These are phyloP conservation scores for Xylaria sp. DNA, from an alignment of 2,329 filamentous ascomycete genomes.

Conservation along the genomic window DNA sequence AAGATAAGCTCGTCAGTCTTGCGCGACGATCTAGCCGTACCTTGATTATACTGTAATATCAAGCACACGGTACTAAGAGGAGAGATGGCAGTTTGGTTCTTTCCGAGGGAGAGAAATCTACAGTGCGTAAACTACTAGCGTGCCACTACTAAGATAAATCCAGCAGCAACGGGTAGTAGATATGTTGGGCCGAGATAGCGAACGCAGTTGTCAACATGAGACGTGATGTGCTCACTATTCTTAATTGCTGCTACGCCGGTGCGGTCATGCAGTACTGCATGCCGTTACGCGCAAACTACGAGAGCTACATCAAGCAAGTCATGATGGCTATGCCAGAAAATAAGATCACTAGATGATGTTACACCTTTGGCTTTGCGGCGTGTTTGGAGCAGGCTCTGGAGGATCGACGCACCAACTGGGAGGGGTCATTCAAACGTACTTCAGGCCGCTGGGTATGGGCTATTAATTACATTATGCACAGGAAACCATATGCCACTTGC, in stretches of 20 bases:
- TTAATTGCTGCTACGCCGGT: constrained; percentile 7
- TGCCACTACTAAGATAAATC: neutral
- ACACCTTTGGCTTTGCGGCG: neutral
- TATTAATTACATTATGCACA: neutral
- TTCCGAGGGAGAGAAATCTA: neutral
- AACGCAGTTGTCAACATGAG: neutral
- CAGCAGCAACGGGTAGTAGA: neutral
- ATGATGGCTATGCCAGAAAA: constrained; percentile 2
- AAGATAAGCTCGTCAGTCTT: neutral
- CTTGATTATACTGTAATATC: constrained; percentile 7
- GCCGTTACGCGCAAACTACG: neutral
- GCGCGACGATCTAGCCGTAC: neutral
- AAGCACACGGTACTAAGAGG: neutral
- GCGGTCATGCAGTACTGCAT: neutral
- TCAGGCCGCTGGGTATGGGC: neutral
- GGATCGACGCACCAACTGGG: constrained; percentile 1
- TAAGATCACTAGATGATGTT: neutral
- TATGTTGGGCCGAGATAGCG: neutral
- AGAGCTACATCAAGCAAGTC: neutral
- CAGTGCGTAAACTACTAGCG: too few species aligned
- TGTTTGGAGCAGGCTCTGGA: constrained; percentile 10
- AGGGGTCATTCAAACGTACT: neutral
- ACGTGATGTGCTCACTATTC: constrained; percentile 5
- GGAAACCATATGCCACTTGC: neutral
- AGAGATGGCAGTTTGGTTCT: neutral